Evolutionary conservation across 495 filamentous ascomycete genomes (phyloP).

Genomic region (Extremus antarcticus): DNA sequence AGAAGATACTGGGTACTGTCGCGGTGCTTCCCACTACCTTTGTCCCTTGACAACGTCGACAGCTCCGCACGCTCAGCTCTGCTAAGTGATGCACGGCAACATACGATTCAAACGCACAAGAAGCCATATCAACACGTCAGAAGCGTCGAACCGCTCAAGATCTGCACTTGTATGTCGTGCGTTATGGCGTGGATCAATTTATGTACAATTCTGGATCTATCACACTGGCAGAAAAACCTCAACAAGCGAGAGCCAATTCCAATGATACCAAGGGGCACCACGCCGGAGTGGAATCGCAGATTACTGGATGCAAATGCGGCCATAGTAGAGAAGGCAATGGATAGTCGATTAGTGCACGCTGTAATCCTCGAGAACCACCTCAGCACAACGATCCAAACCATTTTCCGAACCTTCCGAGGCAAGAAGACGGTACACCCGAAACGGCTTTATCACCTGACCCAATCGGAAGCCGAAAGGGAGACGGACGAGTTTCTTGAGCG

Average conservation of each 20-base stretch:
- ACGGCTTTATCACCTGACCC: constrained; percentile 38
- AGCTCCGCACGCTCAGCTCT: constrained; percentile 27
- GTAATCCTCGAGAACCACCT: constrained; percentile 42
- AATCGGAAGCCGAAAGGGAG: constrained; percentile 33
- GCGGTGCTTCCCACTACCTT: constrained; percentile 40
- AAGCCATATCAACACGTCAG: constrained; percentile 41
- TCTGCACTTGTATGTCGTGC: constrained; percentile 45
- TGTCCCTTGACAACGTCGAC: constrained; percentile 33
- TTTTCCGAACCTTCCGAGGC: constrained; percentile 38
- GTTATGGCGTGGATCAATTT: constrained; percentile 43
- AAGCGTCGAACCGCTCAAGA: constrained; percentile 27
- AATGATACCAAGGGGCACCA: constrained; percentile 35
- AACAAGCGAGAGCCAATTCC: constrained; percentile 41
- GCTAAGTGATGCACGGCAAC: constrained; percentile 29
- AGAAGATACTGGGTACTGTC: constrained; percentile 37
- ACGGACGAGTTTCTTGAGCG: constrained; percentile 39
- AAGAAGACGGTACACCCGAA: constrained; percentile 29
- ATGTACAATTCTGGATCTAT: constrained; percentile 41
- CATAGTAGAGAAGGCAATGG: constrained; percentile 34
- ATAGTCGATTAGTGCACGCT: constrained; percentile 34
- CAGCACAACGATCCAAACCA: constrained; percentile 37
- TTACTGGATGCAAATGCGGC: constrained; percentile 31
- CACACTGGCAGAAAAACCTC: constrained; percentile 42
- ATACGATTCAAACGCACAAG: constrained; percentile 31
- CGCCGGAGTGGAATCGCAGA: constrained; percentile 36